phyloP scores from a whole-genome alignment of 371 early-diverging fungal species.

The Actinomortierella ambigua region DNA sequence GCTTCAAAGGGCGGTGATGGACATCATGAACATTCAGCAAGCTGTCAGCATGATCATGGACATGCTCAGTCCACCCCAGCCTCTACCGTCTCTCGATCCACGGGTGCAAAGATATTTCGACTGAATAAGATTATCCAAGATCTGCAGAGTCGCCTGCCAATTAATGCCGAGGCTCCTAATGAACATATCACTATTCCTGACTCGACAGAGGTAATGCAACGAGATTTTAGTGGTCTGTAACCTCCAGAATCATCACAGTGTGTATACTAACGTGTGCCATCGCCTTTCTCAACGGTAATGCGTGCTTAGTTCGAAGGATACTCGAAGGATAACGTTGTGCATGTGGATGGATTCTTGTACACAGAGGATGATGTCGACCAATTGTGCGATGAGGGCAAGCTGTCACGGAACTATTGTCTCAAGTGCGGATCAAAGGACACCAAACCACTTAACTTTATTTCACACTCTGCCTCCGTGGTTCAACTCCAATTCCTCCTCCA shows the following conservation, averaged over 20 bases:
- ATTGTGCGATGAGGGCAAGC: constrained; percentile 61
- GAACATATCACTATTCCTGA: constrained; percentile 61
- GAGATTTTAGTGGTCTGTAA: no score
- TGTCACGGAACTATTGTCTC: constrained; percentile 66
- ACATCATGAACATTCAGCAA: constrained; percentile 24
- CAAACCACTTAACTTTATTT: constrained; percentile 65
- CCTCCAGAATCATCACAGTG: no score
- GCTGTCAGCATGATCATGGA: constrained; percentile 32
- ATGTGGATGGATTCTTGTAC: constrained; percentile 70
- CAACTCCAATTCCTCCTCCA: constrained; percentile 68
- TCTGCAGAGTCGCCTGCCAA: constrained; percentile 55
- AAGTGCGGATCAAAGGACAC: constrained; percentile 62
- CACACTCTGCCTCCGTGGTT: constrained; percentile 66
- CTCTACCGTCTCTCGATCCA: constrained; percentile 23
- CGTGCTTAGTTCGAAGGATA: constrained; percentile 55
- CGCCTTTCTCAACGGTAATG: neutral
- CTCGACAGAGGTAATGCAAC: constrained; percentile 51
- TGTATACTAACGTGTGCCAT: neutral
- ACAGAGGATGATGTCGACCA: constrained; percentile 71
- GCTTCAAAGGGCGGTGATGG: no score
- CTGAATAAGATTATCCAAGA: constrained; percentile 58
- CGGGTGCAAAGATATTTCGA: constrained; percentile 37
- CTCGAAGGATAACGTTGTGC: constrained; percentile 60
- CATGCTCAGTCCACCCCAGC: constrained; percentile 3
- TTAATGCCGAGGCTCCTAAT: constrained; percentile 66